Conservation (phyloP, 805 yeast genomes). For the Lachancea sp. region DNA sequence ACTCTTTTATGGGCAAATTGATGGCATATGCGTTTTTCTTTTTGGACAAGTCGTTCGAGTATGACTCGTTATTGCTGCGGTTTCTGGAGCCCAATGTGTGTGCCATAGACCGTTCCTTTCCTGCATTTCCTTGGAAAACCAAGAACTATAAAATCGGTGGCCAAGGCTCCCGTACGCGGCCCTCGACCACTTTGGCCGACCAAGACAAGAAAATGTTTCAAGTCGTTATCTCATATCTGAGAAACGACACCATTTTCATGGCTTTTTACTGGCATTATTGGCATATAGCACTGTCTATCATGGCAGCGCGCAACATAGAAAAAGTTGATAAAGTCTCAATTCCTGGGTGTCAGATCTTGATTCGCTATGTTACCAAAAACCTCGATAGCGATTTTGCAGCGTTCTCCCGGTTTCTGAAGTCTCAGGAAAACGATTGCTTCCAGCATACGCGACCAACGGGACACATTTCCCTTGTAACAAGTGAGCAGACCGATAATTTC, state of each 20-base stretch:
- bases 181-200: not conserved
- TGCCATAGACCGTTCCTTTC: slow-evolving; percentile 1
- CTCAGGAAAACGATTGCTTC: slow-evolving; percentile 2
- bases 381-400: slow-evolving; percentile 19
- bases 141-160: slow-evolving; percentile 9
- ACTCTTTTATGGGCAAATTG: slow-evolving; percentile 28
- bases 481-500: slow-evolving; percentile 19
- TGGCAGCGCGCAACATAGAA: slow-evolving; percentile 2
- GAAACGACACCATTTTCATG: slow-evolving; percentile 22
- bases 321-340: slow-evolving; percentile 6
- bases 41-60: slow-evolving; percentile 24
- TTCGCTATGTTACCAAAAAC: slow-evolving; percentile 13
- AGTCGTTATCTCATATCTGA: slow-evolving; percentile 28
- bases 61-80: slow-evolving; percentile 18
- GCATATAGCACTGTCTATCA: slow-evolving; percentile 18
- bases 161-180: slow-evolving; percentile 1
- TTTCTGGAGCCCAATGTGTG: slow-evolving; percentile 4
- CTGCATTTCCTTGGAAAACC: slow-evolving; percentile 24
- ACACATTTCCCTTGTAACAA: slow-evolving; percentile 8
- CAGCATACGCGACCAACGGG: slow-evolving; percentile 8
- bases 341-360: slow-evolving; percentile 20
- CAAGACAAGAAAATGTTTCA: slow-evolving; percentile 18
- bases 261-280: slow-evolving; percentile 32
- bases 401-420: slow-evolving; percentile 12
- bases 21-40: slow-evolving; percentile 29